Base-by-base conservation (phyloP, 768 basidiomycete species). In the Pleurotus giganteus region DNA sequence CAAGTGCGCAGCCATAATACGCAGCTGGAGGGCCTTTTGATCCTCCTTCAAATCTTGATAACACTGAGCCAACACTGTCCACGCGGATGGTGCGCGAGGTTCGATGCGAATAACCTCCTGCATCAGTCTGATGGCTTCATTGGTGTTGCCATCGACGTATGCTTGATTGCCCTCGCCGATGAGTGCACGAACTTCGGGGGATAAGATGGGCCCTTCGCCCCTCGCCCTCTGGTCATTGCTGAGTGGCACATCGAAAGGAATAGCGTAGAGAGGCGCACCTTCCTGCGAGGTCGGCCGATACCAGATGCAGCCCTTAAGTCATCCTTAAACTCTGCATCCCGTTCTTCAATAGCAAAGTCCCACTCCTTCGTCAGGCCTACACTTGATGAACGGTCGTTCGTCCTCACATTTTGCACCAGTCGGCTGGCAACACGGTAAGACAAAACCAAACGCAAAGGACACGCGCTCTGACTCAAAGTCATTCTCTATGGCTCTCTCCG, bases 61-160 rank as follows among this genome's bases (percentile, higher is more conserved):
- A 62, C 91, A 91, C 59, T 88, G 83, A 2, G 90, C 92, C 4
- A 98, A 81, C 0, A 94, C 91, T 6, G 85, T 83, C 95, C 95
- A 99, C 1, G 94, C 90, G 2, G 83, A 71, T 0, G 80, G 75
- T 1, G 93, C 89, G 15, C 89, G 83, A 2, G 95, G 93, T 66
- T 99, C 96, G 54, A 94, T 91, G 7, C 92, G 84, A 52, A 99
- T 93, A 60, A 97, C 91, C 65, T 98, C 93, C 65, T 88, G 86
- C 82, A 94, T 90, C 23, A 87, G 79, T 17, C 84, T 81, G 31
- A 93, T 84, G 1, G 93, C 87, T 60, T 87, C 79, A 2, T 76
- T 70, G 7, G 85, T 71, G 53, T 91, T 71, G 57, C 74, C 81
- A 61, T 88, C 83, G 47, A 95, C 82, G 67, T 91, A 97, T 2